Base-by-base conservation (phyloP, 805 yeast species). In the Sungouiozyma intestinalis region DNA sequence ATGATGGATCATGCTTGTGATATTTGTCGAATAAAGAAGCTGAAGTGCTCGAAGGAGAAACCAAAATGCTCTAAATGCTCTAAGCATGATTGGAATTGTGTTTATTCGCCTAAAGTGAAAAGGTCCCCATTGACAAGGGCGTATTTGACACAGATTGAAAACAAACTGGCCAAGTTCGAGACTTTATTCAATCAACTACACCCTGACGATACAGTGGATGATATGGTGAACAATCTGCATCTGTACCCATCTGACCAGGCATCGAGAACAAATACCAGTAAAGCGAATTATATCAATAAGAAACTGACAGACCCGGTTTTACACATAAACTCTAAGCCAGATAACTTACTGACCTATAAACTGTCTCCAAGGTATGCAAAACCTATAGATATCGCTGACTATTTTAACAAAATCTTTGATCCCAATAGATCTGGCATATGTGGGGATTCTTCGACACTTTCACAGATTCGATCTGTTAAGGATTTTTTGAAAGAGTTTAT, bases 61-160 rank as follows among this genome's bases (percentile, higher is more conserved):
- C 95, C 95, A 2, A 74, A 72, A 48, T 85, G 95, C 55, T 66
- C 79, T 36, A 84, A 84, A 54, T 85, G 95, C 64, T 59, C 69
- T 6, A 76, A 73, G 42, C 85, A 83, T 55, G 67, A 70, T 17
- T 80, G 94, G 83, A 72, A 73, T 27, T 85, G 95, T 60, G 63
- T 74, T 2, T 85, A 85, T 55, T 79, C 88, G 17, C 95, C 95
- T 14, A 69, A 83, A 46, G 73, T 79, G 2, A 79, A 81, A 29
- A 67, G 95, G 42, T 78, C 90, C 3, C 95, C 95, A 0, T 64
- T 85, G 43, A 85, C 95, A 0, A 66, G 95, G 50, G 85, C 82
- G 3, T 81, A 84, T 63, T 64, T 85, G 49, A 85, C 94, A 14
- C 73, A 73, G 41, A 86, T 85, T 21, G 95, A 85, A 60, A 71